A percentile compares a stretch with the other conserved stretches of the same genome.
Evolutionary conservation across 1,284 basidiomycete species (phyloP).

Genomic region (Gastroboletus turbinatus): DNA sequence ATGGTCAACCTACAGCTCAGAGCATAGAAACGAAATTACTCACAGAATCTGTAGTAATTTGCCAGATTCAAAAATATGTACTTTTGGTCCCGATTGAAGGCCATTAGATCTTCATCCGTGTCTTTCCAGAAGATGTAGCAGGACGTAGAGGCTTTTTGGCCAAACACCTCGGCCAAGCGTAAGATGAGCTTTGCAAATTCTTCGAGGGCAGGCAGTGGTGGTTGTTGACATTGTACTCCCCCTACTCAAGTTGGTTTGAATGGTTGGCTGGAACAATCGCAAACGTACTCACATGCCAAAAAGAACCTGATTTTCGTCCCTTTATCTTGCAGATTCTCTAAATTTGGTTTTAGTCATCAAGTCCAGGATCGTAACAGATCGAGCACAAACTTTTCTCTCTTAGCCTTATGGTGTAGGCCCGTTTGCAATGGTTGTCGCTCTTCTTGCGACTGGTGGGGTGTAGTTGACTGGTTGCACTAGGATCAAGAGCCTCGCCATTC

Average conservation of each 20-base stretch:
- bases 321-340: background rate
- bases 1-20: background rate
- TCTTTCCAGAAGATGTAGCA: constrained; percentile 29
- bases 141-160: background rate
- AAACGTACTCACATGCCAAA: constrained; percentile 8
- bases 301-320: constrained; percentile 9
- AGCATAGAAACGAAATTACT: background rate
- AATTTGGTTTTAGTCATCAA: background rate
- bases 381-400: background rate
- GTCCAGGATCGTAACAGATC: background rate
- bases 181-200: constrained; percentile 8
- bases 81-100: constrained; percentile 24
- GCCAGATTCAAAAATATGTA: constrained; percentile 28
- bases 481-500: background rate
- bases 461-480: background rate
- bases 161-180: constrained; percentile 9
- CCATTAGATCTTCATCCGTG: constrained; percentile 24
- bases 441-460: background rate
- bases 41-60: constrained; percentile 16
- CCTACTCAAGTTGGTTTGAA: background rate
- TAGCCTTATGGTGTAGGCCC: background rate
- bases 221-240: background rate
- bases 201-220: background rate
- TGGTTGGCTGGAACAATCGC: background rate
- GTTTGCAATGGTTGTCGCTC: constrained; percentile 3